A percentile compares a stretch with the other conserved stretches of the same genome.
These are phyloP conservation scores for Cladosporium colombiae DNA, from an alignment of 2,329 filamentous ascomycete species.

Conservation along the genomic window DNA sequence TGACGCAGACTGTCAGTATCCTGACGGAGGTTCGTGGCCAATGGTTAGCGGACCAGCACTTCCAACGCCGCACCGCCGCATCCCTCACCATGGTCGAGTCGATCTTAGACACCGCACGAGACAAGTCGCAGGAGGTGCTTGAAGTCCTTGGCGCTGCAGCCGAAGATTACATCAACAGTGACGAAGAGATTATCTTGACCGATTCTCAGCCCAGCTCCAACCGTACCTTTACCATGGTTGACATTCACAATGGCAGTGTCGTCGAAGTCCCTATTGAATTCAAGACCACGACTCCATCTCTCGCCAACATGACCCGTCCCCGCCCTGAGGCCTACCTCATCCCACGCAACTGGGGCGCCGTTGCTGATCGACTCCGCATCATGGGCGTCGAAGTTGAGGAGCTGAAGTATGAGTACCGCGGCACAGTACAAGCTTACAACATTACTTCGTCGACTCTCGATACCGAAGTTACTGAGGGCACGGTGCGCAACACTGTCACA, in stretches of 20 bases:
- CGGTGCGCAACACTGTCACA: slow-evolving; percentile 28
- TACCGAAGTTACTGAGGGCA: slow-evolving; percentile 27
- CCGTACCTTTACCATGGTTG: slow-evolving; percentile 27
- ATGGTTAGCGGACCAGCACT: slow-evolving; percentile 27
- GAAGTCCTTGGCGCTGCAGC: slow-evolving; percentile 22
- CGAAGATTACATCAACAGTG: slow-evolving; percentile 26
- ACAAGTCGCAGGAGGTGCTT: slow-evolving; percentile 29
- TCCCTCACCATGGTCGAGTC: slow-evolving; percentile 24
- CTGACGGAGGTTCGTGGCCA: slow-evolving; percentile 26
- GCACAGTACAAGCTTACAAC: slow-evolving; percentile 30
- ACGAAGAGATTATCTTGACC: slow-evolving; percentile 28
- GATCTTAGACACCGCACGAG: slow-evolving; percentile 22
- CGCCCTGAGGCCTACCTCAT: slow-evolving; percentile 32
- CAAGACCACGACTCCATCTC: slow-evolving; percentile 25
- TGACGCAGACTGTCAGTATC: slow-evolving; percentile 26
- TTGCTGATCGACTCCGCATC: slow-evolving; percentile 28
- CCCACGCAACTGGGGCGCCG: slow-evolving; percentile 29
- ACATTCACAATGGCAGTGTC: slow-evolving; percentile 24
- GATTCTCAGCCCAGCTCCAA: slow-evolving; percentile 25
- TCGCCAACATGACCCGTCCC: slow-evolving; percentile 26
- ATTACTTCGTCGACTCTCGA: slow-evolving; percentile 26
- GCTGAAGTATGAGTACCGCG: slow-evolving; percentile 26
- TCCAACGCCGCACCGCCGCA: slow-evolving; percentile 27
- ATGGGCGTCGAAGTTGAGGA: slow-evolving; percentile 30
- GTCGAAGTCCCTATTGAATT: slow-evolving; percentile 25